These are phyloP conservation scores for Penicillium sp. DNA, from an alignment of 2,329 filamentous ascomycete species.

Conservation along the genomic window DNA sequence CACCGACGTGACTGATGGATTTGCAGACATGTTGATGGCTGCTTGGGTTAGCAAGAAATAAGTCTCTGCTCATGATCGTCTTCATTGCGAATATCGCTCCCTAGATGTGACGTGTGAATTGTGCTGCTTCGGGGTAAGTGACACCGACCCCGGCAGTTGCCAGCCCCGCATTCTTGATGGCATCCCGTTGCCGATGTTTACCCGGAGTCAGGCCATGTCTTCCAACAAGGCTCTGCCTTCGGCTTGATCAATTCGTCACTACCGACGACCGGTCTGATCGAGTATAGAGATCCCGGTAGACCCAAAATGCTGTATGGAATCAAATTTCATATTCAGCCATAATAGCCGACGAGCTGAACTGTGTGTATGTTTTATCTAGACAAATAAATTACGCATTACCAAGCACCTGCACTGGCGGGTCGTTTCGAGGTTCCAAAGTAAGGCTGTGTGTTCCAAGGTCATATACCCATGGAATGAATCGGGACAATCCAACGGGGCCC, in stretches of 20 bases:
- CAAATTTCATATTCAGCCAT: neutral
- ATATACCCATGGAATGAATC: no score
- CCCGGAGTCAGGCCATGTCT: neutral
- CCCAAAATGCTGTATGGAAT: neutral
- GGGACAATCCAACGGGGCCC: no score
- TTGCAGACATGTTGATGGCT: slow-evolving; percentile 4
- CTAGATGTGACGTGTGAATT: neutral
- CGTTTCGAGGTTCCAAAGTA: no score
- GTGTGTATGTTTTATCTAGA: neutral
- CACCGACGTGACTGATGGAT: slow-evolving; percentile 6
- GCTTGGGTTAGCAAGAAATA: neutral
- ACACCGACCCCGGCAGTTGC: neutral
- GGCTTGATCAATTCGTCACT: no score
- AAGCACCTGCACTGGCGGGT: neutral
- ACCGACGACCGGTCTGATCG: no score
- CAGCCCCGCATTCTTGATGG: neutral
- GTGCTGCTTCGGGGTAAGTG: neutral
- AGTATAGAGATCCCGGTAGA: no score
- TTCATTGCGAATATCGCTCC: neutral
- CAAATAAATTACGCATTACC: neutral
- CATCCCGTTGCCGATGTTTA: neutral
- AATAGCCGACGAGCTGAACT: neutral
- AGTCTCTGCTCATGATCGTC: no score
- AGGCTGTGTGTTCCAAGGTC: no score
- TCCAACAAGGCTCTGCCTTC: no score